Evolutionary conservation across 2,329 filamentous ascomycete genomes (phyloP).

Genomic region (Stachybotrys chlorohalonatus): DNA sequence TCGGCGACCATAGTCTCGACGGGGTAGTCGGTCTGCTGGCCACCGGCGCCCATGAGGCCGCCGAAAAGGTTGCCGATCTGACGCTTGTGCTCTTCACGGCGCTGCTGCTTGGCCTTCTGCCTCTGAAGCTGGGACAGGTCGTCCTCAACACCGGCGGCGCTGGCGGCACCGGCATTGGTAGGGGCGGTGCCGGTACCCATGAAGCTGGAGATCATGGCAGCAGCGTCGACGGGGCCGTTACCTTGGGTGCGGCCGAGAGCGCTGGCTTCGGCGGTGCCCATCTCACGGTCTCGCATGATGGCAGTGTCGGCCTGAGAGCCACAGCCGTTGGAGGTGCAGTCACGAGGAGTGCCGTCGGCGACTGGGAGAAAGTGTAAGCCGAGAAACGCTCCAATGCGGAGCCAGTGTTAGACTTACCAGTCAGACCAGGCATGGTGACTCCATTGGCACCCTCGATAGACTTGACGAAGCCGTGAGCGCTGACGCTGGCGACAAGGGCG

Average conservation of each 20-base stretch:
- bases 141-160: slow-evolving; percentile 33
- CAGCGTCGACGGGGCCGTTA: slow-evolving; percentile 49
- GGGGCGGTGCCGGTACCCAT: slow-evolving; percentile 38
- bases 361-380: slow-evolving; percentile 25
- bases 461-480: slow-evolving; percentile 50
- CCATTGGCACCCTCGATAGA: slow-evolving; percentile 50
- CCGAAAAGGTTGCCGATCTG: slow-evolving; percentile 22
- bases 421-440: slow-evolving; percentile 52
- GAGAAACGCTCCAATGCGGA: neutral
- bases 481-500: slow-evolving; percentile 35
- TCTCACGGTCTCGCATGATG: slow-evolving; percentile 55
- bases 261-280: slow-evolving; percentile 40
- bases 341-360: slow-evolving; percentile 57
- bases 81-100: slow-evolving; percentile 12
- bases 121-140: slow-evolving; percentile 22
- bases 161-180: slow-evolving; percentile 27
- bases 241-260: slow-evolving; percentile 57
- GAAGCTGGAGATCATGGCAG: slow-evolving; percentile 48
- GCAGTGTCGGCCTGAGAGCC: slow-evolving; percentile 62
- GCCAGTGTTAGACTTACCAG: slow-evolving; percentile 10
- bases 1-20: slow-evolving; percentile 44
- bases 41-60: slow-evolving; percentile 9
- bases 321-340: slow-evolving; percentile 52
- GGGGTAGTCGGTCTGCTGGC: slow-evolving; percentile 18
- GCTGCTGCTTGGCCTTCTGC: slow-evolving; percentile 8